These are phyloP conservation scores for Diaporthe citriasiana DNA, from an alignment of 2,329 filamentous ascomycete species.

Conservation along the genomic window DNA sequence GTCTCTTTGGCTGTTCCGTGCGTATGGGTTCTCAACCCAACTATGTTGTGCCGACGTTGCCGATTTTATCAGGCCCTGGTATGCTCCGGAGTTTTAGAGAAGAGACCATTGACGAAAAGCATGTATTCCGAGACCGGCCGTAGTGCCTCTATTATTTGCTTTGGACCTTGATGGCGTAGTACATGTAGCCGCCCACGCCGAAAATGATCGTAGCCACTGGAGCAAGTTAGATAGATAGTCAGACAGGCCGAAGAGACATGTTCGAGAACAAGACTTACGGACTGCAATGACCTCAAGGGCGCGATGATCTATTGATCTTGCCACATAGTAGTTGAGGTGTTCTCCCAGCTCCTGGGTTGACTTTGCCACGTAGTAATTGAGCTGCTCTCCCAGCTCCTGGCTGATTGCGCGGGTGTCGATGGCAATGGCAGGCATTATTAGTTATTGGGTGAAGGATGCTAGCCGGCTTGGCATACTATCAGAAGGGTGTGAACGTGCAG, in stretches of 20 bases:
- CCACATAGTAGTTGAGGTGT: constrained; percentile 34
- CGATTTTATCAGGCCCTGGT: too few species aligned
- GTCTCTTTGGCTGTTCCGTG: neutral
- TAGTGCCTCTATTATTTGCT: constrained; percentile 31
- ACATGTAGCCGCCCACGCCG: constrained; percentile 42
- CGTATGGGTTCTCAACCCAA: neutral
- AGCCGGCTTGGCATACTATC: constrained; percentile 23
- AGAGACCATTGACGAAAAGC: neutral
- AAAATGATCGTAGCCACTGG: constrained; percentile 37
- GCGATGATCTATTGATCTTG: constrained; percentile 34
- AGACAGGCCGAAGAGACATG: neutral
- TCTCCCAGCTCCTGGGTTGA: constrained; percentile 37
- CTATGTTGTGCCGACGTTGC: neutral
- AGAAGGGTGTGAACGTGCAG: neutral
- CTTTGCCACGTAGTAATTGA: constrained; percentile 31
- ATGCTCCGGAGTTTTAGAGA: neutral
- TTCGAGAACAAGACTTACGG: neutral
- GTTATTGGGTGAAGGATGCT: neutral
- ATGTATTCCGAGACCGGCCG: neutral
- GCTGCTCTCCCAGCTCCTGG: constrained; percentile 40
- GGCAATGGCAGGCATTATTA: constrained; percentile 37
- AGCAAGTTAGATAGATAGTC: neutral
- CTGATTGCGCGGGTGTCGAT: constrained; percentile 35
- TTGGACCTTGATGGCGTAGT: constrained; percentile 39
- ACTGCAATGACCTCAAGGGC: constrained; percentile 39